These are phyloP conservation scores for Naumovozyma dairenensis DNA, from an alignment of 805 yeast genomes.

Conservation along the genomic window DNA sequence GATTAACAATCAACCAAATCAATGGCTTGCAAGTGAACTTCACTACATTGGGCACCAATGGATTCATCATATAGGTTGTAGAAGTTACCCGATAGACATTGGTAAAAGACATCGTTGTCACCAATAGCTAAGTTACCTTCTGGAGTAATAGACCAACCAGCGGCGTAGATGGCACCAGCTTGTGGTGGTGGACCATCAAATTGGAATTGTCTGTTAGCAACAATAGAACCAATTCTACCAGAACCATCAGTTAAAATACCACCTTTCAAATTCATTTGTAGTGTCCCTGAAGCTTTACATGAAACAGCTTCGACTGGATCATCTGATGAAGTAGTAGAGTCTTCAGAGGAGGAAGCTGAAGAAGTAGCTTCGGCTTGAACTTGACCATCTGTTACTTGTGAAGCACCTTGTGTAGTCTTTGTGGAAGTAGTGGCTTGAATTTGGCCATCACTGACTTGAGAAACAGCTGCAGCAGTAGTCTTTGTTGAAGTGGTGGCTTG, in stretches of 20 bases:
- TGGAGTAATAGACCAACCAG: conserved; percentile 50
- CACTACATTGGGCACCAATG: conserved; percentile 51
- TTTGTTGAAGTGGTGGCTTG: conserved; percentile 26
- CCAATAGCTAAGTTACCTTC: conserved; percentile 59
- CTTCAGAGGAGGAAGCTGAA: conserved; percentile 16
- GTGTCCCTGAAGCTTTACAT: conserved; percentile 40
- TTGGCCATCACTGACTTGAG: conserved; percentile 32
- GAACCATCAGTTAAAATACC: conserved; percentile 45
- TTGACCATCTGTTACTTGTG: conserved; percentile 35
- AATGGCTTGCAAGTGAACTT: conserved; percentile 51
- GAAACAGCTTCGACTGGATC: conserved; percentile 29
- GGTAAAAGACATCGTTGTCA: conserved; percentile 51
- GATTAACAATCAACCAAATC: conserved; percentile 46
- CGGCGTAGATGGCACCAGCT: conserved; percentile 64
- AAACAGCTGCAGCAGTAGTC: conserved; percentile 23
- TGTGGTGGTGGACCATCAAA: conserved; percentile 84
- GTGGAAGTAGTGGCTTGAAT: conserved; percentile 26
- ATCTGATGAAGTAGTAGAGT: conserved; percentile 29
- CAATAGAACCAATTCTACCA: conserved; percentile 71
- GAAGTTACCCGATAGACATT: conserved; percentile 67
- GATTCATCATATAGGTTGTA: conserved; percentile 66
- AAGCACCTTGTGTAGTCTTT: conserved; percentile 30
- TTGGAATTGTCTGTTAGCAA: conserved; percentile 77
- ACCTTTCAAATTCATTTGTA: conserved; percentile 43
- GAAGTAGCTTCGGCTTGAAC: conserved; percentile 34